These are phyloP conservation scores for Lignosus rhinocerotis DNA, from an alignment of 1,284 basidiomycete species.

Conservation along the genomic window DNA sequence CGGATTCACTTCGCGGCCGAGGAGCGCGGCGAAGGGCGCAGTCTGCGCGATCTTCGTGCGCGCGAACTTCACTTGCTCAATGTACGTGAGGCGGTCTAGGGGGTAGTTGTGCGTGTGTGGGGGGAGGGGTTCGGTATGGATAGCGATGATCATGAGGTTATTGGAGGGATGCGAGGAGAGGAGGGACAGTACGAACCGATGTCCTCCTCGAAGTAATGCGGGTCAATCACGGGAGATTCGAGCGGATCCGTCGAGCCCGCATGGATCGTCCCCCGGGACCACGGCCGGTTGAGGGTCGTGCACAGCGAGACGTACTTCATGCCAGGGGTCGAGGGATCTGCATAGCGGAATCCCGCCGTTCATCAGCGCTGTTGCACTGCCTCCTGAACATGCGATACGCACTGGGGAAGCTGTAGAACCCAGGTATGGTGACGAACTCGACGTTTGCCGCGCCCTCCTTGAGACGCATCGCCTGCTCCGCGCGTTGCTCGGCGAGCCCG, in stretches of 20 bases:
- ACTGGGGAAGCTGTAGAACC: slow-evolving; percentile 26
- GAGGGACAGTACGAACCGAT: slow-evolving; percentile 37
- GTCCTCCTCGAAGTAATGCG: slow-evolving; percentile 47
- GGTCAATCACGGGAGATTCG: slow-evolving; percentile 45
- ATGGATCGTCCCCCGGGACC: slow-evolving; percentile 44
- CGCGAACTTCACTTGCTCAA: slow-evolving; percentile 51
- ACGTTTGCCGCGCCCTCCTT: slow-evolving; percentile 21
- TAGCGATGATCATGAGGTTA: neutral
- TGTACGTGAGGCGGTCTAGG: slow-evolving; percentile 43
- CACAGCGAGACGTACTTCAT: slow-evolving; percentile 35
- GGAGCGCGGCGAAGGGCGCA: slow-evolving; percentile 42
- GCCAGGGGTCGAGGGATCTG: slow-evolving; percentile 27
- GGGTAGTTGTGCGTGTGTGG: no score
- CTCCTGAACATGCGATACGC: neutral
- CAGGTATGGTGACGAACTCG: slow-evolving; percentile 28
- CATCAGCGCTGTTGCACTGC: neutral
- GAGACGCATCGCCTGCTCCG: slow-evolving; percentile 32
- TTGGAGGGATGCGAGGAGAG: slow-evolving; percentile 4
- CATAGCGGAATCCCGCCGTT: neutral
- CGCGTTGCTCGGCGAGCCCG: slow-evolving; percentile 33
- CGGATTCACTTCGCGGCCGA: slow-evolving; percentile 38
- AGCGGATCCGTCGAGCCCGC: slow-evolving; percentile 41
- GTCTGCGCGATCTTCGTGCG: slow-evolving; percentile 41
- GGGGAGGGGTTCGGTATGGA: neutral
- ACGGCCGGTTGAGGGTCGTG: slow-evolving; percentile 30